These are phyloP conservation scores for Trichosanthes cucumerina DNA, from an alignment of 306 rosid species.

Conservation along the genomic window DNA sequence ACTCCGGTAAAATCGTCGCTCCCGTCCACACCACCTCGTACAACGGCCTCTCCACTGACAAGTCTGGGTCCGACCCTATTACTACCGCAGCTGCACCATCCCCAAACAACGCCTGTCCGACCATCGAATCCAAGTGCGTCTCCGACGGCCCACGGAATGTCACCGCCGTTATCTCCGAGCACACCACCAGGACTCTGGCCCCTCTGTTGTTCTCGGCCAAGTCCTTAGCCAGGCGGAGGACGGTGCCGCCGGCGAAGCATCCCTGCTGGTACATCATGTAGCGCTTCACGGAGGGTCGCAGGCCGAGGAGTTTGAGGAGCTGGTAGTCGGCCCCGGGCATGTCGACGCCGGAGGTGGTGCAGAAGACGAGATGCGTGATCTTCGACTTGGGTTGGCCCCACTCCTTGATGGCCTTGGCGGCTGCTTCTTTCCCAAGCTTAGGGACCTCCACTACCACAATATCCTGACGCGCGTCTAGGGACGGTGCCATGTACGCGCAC, in stretches of 20 bases:
- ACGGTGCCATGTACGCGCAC: conserved; percentile 51
- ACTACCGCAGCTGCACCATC: conserved; percentile 44
- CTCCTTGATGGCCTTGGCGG: conserved; percentile 37
- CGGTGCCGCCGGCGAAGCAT: conserved; percentile 56
- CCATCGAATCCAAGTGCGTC: conserved; percentile 37
- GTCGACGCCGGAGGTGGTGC: conserved; percentile 56
- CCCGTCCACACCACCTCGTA: conserved; percentile 35
- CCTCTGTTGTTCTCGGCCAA: conserved; percentile 52
- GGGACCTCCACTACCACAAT: conserved; percentile 53
- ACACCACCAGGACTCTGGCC: conserved; percentile 44
- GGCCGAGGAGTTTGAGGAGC: conserved; percentile 46
- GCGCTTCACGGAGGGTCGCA: conserved; percentile 46
- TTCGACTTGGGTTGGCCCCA: conserved; percentile 67
- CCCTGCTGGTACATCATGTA: conserved; percentile 66
- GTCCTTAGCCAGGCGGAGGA: conserved; percentile 54
- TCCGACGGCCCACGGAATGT: conserved; percentile 57
- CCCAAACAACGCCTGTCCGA: conserved; percentile 50
- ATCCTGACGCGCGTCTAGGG: conserved; percentile 45
- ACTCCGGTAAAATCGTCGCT: conserved; percentile 41
- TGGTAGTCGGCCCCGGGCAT: conserved; percentile 62
- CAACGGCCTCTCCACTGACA: conserved; percentile 20
- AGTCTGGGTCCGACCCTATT: conserved; percentile 37
- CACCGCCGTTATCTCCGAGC: conserved; percentile 57
- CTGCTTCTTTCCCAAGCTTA: conserved; percentile 47
- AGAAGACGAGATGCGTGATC: conserved; percentile 48